Conservation (phyloP, 2,329 filamentous ascomycete genomes). For the Penicillium hesseltinei region DNA sequence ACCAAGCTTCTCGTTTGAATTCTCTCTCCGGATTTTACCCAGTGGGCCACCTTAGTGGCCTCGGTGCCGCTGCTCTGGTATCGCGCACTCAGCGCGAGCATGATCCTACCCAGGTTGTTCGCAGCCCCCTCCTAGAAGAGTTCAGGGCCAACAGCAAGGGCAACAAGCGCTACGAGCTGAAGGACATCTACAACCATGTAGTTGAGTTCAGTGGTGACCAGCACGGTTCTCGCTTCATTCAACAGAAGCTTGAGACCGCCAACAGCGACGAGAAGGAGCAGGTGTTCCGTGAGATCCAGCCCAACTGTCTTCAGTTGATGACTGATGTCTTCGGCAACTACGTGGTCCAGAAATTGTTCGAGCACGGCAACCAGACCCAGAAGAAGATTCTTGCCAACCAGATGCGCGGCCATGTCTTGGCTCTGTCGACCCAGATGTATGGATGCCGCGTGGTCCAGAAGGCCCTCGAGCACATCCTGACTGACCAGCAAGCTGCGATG, state of each 20-base stretch:
- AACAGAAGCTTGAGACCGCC: constrained; percentile 84
- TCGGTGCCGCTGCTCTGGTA: constrained; percentile 36
- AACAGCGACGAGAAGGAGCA: constrained; percentile 95
- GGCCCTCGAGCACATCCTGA: constrained; percentile 84
- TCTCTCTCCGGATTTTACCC: constrained; percentile 40
- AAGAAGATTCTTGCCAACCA: constrained; percentile 81
- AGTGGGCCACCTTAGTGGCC: constrained; percentile 30
- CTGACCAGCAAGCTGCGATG: constrained; percentile 84
- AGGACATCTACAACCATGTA: constrained; percentile 82
- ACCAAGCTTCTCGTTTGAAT: constrained; percentile 33
- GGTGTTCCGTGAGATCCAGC: constrained; percentile 81
- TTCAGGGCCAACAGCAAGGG: constrained; percentile 72
- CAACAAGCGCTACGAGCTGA: constrained; percentile 75
- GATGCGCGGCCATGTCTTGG: constrained; percentile 82
- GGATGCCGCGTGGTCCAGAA: constrained; percentile 96
- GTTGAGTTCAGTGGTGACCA: constrained; percentile 97
- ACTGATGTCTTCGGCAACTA: constrained; percentile 98
- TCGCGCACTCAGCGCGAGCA: constrained; percentile 54
- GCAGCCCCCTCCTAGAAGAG: constrained; percentile 74
- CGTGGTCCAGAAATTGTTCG: constrained; percentile 96
- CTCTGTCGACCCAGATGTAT: constrained; percentile 83
- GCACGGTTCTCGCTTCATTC: constrained; percentile 92
- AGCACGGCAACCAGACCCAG: constrained; percentile 90
- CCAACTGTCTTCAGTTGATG: constrained; percentile 85
- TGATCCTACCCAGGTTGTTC: constrained; percentile 59